phyloP scores from a whole-genome alignment of 148 eudicot species.

The Silene conica region DNA sequence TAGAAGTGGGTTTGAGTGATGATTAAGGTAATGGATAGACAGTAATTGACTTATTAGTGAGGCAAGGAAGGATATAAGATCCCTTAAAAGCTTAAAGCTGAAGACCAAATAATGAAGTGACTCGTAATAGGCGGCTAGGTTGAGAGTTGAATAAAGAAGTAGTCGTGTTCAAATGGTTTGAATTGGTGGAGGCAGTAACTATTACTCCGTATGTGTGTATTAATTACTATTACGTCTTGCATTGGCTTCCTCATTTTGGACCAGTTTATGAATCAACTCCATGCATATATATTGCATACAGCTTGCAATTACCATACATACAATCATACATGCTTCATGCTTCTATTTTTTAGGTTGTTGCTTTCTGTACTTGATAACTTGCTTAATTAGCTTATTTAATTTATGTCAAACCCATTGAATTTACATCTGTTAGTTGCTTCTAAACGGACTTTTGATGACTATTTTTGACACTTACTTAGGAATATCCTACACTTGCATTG shows the following conservation, averaged over 20 bases:
- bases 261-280: constrained; percentile 6
- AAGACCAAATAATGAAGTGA: not conserved
- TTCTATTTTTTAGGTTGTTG: not conserved
- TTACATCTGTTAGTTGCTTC: not conserved
- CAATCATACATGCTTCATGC: too few relatives aligned
- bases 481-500: not conserved
- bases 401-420: not conserved
- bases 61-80: not conserved
- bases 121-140: not conserved
- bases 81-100: not conserved
- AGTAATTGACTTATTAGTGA: not conserved
- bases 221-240: too few relatives aligned
- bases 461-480: too few relatives aligned
- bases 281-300: constrained; percentile 3
- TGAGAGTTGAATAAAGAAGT: not conserved
- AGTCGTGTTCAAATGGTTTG: too few relatives aligned
- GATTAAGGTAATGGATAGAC: constrained; percentile 1
- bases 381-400: not conserved
- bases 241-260: constrained; percentile 8
- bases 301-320: not conserved
- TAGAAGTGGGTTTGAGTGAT: not conserved
- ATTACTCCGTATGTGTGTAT: too few relatives aligned
- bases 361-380: not conserved
- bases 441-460: too few relatives aligned
- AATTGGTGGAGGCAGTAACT: constrained; percentile 25